Evolutionary conservation across 345 rosid species (phyloP).

Genomic region (Linum tenue): DNA sequence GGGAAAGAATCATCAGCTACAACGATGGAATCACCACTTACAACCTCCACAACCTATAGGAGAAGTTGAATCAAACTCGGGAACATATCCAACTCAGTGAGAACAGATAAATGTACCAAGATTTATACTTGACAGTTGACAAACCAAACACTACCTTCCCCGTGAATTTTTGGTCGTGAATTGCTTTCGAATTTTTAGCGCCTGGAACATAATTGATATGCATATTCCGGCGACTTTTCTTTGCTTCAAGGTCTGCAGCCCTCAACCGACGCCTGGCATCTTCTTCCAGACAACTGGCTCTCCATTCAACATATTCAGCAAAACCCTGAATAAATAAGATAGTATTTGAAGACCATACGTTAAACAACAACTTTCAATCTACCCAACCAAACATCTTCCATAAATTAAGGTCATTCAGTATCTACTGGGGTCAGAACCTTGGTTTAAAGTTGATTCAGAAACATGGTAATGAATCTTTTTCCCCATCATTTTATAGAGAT

Average conservation of each 20-base stretch:
- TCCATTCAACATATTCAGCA: slow-evolving; percentile 96
- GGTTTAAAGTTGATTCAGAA: neutral
- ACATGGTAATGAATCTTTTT: neutral
- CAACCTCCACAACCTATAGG: slow-evolving; percentile 85
- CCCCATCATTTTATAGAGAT: too few species aligned
- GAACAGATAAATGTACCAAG: neutral
- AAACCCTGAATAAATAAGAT: slow-evolving; percentile 48
- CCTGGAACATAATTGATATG: slow-evolving; percentile 92
- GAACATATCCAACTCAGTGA: too few species aligned
- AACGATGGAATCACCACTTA: slow-evolving; percentile 85
- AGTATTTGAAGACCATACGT: neutral
- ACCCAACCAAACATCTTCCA: neutral
- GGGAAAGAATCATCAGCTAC: slow-evolving; percentile 92
- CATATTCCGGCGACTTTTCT: slow-evolving; percentile 61
- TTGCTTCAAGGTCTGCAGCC: slow-evolving; percentile 85
- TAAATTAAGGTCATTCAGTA: too few species aligned
- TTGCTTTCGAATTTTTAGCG: slow-evolving; percentile 75
- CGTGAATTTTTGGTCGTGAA: slow-evolving; percentile 76
- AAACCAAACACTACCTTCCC: slow-evolving; percentile 54
- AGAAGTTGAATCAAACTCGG: slow-evolving; percentile 2
- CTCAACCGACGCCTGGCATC: slow-evolving; percentile 67
- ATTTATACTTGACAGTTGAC: neutral
- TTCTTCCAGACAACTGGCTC: slow-evolving; percentile 96
- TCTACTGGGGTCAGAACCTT: too few species aligned
- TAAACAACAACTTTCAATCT: neutral